Evolutionary conservation across 2,329 filamentous ascomycete genomes (phyloP), one percentile per base, ranked within the genome.

Genomic region (Cryphonectria carpinicola): DNA sequence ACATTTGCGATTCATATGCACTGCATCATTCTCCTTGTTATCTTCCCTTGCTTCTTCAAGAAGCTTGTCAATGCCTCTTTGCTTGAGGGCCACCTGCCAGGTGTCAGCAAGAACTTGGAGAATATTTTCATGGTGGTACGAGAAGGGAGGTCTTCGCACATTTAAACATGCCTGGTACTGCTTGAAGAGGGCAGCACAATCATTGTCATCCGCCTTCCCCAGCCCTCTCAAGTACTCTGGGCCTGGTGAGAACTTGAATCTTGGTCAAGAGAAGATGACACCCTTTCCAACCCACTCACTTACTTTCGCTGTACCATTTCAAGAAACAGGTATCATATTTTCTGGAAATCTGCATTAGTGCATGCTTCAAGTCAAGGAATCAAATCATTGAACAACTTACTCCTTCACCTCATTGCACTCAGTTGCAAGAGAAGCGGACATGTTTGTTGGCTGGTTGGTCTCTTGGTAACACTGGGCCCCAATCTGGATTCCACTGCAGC

Each of bases 281-380:
- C 67, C 32, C 35, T 32, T 58, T 74, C 28, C 28, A 28, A 22
- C 73, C 71, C 70, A 28, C 25, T 19, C 70, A 81, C 91, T 71
- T 86, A 98, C 96, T 98, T 83, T 99, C 96, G 79, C 95, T 98
- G 81, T 99, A 99, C 96, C 96, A 99, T 83, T 97, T 98, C 74
- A 99, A 84, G 80, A 99, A 99, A 83, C 96, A 99, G 67, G 92
- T 95, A 81, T 99, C 96, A 80, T 99, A 99, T 76, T 72, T 71
- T 41, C 71, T 72, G 14, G 91, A 93, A 80, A 95, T 98, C 73
- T 3, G 19, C 58, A 58, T 68, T 32, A 68, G 60, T 4, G 11
- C 25, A 32, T 49, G 14, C 5, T n/a, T 69, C 37, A 28, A 25
- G 7, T 19, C 3, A 17, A 25, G 4, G 1, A 22, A 28, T 10